Base-by-base conservation (phyloP, 208 protist species). In the Leishmania arabica region DNA sequence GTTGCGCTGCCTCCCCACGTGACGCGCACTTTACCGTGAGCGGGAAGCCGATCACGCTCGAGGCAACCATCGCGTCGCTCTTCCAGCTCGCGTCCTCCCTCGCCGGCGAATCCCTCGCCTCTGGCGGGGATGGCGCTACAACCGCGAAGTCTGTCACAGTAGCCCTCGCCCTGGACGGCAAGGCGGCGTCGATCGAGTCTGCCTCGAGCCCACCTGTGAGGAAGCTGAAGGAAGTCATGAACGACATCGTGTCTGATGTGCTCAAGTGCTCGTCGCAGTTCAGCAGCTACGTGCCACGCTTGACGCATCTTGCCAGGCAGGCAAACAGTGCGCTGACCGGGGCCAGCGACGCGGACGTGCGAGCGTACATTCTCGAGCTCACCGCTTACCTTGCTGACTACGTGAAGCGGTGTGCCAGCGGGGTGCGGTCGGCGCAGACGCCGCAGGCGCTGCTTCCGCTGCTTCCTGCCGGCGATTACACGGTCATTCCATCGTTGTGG, bases 401-500 rank as follows among this genome's bases (percentile, higher is more conserved):
- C 66, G 82, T 89, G 31, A 84, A 90, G 78, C 79, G 73, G 70
- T 71, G 83, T 24, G 85, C 88, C 40, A 71, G 75, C 42, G 77
- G 54, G 21, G 81, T 87, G 53, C 84, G 79, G 31, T 60, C 74
- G 24, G 40, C 75, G 60, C 85, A 73, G 75, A 77, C 75, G 40
- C 85, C 81, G 45, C 80, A 72, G 77, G 78, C 64, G 80, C 81
- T 83, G 66, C 86, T 91, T 40, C 85, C 90, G 11, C 88, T 91
- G 11, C 84, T 96, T 31, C 93, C 93, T 17, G 88, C 89, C 11
- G 93, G 93, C 47, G 87, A 94, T 37, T 96, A 96, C 84, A 92
- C 89, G 7, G 72, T 96, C 47, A 88, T 95, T n/a, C 90, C 88
- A 0, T 91, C 88, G 19, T 80, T 92, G 51, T 94, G 90, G 89